Evolutionary conservation across 345 rosid genomes (phyloP), one percentile per base, ranked within the genome.

Genomic region (Hibiscus trionum): DNA sequence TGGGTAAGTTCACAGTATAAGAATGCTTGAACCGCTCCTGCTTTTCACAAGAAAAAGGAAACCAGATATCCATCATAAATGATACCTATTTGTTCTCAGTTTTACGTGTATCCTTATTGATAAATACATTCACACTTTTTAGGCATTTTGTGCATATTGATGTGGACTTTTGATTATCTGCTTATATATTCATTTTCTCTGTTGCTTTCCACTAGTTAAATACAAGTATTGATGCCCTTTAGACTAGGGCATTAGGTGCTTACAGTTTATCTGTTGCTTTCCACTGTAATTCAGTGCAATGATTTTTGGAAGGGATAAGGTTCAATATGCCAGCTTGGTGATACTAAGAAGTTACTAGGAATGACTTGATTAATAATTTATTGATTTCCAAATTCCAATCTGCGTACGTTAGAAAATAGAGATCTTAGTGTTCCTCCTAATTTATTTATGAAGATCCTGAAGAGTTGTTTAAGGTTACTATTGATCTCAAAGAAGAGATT

Each of bases 1-100:
- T 75, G 99, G 98, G 99, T 90, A 77, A 85, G 93, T 85, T 72
- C 72, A 66, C 62, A 74, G 46, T 31, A 31, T 66, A 49, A 50
- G 72, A 11, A 31, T 63, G 11, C 78, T 63, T 55, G 70, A 11
- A 31, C 5, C 75, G 62, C 3, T 67, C 7, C 55, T 72, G 39
- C 60, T 14, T 33, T 71, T 60, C 4, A 44, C 33, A 3, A n/a
- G n/a, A 31, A 31, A 31, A 31, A 31, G 4, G 4, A 31, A 31
- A 31, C 2, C 55, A 44, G 50, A 44, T 71, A 57, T 58, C 37
- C 31, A 11, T 61, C 14, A 4, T 4, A 61, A 57, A 24, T 19
- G 47, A 63, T 31, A 37, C 14, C 15, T 17, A 12, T 52, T 14
- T 61, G 19, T 31, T 15, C 44, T 24, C 46, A 60, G 74, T 15